Conservation (phyloP, 129 eudicot genomes). For the Escallonia rubra region DNA sequence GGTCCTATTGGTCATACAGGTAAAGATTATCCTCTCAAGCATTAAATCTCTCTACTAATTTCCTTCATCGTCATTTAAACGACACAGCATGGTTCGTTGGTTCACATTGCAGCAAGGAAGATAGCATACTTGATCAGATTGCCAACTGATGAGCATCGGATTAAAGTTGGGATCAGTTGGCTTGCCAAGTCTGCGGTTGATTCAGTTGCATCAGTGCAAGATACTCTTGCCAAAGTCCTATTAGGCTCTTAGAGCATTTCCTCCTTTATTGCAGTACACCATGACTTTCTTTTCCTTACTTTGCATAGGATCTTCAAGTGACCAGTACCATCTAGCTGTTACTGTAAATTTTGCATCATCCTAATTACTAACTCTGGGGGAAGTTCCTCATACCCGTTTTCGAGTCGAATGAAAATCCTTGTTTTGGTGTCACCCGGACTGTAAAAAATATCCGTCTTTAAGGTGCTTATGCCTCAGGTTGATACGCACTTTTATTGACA, state of each 20-base stretch:
- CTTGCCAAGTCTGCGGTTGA: constrained; percentile 78
- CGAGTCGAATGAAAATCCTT: too few relatives aligned
- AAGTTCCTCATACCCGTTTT: too few relatives aligned
- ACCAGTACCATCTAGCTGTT: too few relatives aligned
- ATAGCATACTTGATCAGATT: constrained; percentile 76
- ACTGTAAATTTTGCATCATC: too few relatives aligned
- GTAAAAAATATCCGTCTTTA: too few relatives aligned
- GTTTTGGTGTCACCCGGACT: too few relatives aligned
- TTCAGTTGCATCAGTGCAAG: constrained; percentile 65
- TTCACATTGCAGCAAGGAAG: constrained; percentile 70
- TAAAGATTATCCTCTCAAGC: constrained; percentile 13
- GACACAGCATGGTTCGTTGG: constrained; percentile 3
- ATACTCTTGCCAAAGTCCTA: constrained; percentile 56
- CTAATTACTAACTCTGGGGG: too few relatives aligned
- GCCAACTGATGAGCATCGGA: constrained; percentile 86
- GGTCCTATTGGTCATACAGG: constrained; percentile 94
- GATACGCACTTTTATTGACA: too few relatives aligned
- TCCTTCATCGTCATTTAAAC: not conserved
- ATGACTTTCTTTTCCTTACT: too few relatives aligned
- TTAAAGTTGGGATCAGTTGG: constrained; percentile 96
- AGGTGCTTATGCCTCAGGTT: too few relatives aligned
- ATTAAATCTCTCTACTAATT: not conserved
- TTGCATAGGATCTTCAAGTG: too few relatives aligned
- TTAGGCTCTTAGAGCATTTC: constrained; percentile 30
- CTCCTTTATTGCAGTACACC: not conserved